Percentiles rank a stretch among this genome's conserved stretches.
These are phyloP conservation scores for Asterochloris erici DNA, from an alignment of 139 green algal species.

Conservation along the genomic window DNA sequence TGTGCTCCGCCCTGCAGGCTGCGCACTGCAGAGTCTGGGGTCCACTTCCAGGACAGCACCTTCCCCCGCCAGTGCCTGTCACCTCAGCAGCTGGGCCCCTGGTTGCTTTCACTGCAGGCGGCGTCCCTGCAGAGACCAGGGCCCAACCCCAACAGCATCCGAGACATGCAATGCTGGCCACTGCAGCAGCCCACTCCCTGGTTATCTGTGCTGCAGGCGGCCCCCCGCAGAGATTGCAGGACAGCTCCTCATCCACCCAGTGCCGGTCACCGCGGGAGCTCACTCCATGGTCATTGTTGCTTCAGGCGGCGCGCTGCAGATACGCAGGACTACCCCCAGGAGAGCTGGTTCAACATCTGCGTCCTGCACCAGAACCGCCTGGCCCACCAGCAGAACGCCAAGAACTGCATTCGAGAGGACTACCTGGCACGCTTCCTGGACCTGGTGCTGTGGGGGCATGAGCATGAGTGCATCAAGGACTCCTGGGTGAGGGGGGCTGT, in stretches of 20 bases:
- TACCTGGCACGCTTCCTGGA: conserved; percentile 89
- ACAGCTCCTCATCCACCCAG: no score
- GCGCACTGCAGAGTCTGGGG: no score
- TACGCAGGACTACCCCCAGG: conserved; percentile 14
- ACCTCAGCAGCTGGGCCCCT: no score
- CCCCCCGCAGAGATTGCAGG: no score
- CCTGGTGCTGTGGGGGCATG: conserved; percentile 96
- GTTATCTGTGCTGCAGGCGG: no score
- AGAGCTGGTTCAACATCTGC: conserved; percentile 93
- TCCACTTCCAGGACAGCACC: no score
- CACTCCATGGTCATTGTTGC: neutral
- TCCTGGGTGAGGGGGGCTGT: conserved; percentile 40
- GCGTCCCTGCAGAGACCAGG: no score
- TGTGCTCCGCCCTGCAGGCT: no score
- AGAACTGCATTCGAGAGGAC: conserved; percentile 79
- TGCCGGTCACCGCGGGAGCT: neutral
- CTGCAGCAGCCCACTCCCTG: neutral
- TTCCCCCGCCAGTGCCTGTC: no score
- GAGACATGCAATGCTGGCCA: neutral
- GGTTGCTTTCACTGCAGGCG: no score
- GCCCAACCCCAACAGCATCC: no score
- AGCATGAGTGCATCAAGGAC: conserved; percentile 92
- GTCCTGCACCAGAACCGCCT: conserved; percentile 95
- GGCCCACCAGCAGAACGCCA: conserved; percentile 55
- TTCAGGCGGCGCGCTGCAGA: conserved; percentile 38